These are phyloP conservation scores for Sideroxylon spinosum DNA, from an alignment of 179 eudicot species.

Conservation along the genomic window DNA sequence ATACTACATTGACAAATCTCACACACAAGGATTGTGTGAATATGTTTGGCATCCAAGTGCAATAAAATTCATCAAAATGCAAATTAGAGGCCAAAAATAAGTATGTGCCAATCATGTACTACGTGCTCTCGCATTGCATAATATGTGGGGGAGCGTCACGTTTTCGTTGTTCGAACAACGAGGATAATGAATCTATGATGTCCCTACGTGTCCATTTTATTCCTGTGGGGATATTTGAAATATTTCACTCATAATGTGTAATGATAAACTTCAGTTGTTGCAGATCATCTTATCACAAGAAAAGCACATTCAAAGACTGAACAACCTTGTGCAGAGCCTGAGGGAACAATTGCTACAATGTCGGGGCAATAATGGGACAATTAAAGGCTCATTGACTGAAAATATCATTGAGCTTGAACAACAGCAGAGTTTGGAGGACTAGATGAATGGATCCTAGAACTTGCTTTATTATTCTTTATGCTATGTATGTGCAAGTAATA, in stretches of 20 bases:
- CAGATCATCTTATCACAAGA: slow-evolving; percentile 95
- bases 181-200: too few relatives aligned
- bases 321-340: slow-evolving; percentile 64
- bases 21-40: neutral
- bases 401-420: slow-evolving; percentile 55
- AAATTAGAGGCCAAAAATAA: too few relatives aligned
- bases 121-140: too few relatives aligned
- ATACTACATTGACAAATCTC: neutral
- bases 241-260: neutral
- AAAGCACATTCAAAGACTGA: slow-evolving; percentile 78
- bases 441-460: slow-evolving; percentile 10
- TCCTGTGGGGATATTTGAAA: neutral
- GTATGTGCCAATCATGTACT: too few relatives aligned
- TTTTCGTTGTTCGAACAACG: too few relatives aligned
- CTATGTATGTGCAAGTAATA: neutral
- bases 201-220: neutral
- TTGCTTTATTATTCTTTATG: slow-evolving; percentile 4
- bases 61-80: too few relatives aligned
- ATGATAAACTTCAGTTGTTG: slow-evolving; percentile 1
- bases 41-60: neutral
- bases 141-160: too few relatives aligned
- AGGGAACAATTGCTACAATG: slow-evolving; percentile 64
- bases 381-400: slow-evolving; percentile 48
- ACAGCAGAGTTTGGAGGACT: slow-evolving; percentile 61
- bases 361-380: slow-evolving; percentile 43